Percentiles rank a stretch among this genome's conserved stretches.
These are phyloP conservation scores for Pseudevernia furfuracea DNA, from an alignment of 495 filamentous ascomycete species.

Conservation along the genomic window DNA sequence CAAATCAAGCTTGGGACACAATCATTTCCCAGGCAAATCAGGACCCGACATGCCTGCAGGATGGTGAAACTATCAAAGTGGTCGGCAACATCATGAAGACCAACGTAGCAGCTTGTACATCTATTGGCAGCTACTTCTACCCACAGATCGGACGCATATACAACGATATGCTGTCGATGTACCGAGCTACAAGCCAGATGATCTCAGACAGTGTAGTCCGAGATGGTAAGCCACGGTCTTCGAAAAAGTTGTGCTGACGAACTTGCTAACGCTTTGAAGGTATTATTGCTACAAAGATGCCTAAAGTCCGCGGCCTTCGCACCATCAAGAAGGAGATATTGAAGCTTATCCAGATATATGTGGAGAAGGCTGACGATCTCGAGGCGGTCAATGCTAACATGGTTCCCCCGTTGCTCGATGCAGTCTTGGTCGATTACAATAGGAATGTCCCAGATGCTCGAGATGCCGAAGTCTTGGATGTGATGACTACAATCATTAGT, in stretches of 20 bases:
- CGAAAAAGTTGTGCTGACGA: not conserved
- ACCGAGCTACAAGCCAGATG: constrained; percentile 86
- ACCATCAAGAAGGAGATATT: constrained; percentile 99
- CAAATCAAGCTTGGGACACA: constrained; percentile 88
- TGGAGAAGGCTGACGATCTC: constrained; percentile 93
- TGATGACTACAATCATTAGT: constrained; percentile 94
- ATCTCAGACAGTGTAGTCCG: constrained; percentile 84
- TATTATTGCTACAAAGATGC: constrained; percentile 92
- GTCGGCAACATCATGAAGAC: constrained; percentile 99
- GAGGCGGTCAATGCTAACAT: constrained; percentile 89
- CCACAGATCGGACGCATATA: constrained; percentile 98
- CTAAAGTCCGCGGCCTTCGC: constrained; percentile 84
- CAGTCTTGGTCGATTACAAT: constrained; percentile 91
- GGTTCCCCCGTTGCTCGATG: constrained; percentile 93
- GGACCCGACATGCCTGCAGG: constrained; percentile 75
- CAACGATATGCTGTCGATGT: constrained; percentile 98
- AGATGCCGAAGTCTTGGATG: constrained; percentile 92
- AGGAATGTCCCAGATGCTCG: constrained; percentile 93
- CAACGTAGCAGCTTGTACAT: constrained; percentile 93
- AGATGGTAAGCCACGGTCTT: constrained; percentile 56
- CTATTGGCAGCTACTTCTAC: constrained; percentile 94
- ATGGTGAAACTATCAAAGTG: constrained; percentile 90
- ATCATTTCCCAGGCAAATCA: constrained; percentile 82
- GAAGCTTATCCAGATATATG: constrained; percentile 95
- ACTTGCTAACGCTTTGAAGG: constrained; percentile 43